A percentile compares a stretch with the other conserved stretches of the same genome.
phyloP scores from a whole-genome alignment of 176 grass and related monocot species.

The Oropetium thomaeum region DNA sequence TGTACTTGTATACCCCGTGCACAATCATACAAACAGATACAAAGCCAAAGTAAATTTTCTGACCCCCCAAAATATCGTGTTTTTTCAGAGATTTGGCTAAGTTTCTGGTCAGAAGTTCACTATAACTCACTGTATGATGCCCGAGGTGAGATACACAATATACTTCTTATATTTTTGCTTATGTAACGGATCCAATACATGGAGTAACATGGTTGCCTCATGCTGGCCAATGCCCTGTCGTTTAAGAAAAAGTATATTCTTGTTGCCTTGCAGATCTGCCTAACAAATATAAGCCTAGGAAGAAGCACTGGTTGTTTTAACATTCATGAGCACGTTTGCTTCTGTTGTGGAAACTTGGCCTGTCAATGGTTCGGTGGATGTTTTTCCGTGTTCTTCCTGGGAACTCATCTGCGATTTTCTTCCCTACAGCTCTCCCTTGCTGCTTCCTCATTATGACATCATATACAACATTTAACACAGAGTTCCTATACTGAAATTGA shows the following conservation, averaged over 20 bases:
- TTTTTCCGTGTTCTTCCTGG: neutral
- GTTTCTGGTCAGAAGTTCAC: constrained; percentile 99
- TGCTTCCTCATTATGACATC: neutral
- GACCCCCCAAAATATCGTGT: neutral
- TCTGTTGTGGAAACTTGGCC: constrained; percentile 9
- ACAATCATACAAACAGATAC: neutral
- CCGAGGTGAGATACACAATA: constrained; percentile 48
- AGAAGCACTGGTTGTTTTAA: constrained; percentile 92
- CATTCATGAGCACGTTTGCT: neutral
- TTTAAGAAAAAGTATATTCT: constrained; percentile 16
- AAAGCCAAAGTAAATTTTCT: constrained; percentile 18
- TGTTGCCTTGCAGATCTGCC: constrained; percentile 57
- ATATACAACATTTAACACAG: neutral
- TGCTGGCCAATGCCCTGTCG: neutral
- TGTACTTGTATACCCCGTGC: neutral
- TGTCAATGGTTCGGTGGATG: neutral
- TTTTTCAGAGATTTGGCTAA: constrained; percentile 91
- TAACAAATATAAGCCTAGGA: constrained; percentile 75
- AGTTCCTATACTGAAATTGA: constrained; percentile 20
- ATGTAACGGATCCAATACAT: neutral
- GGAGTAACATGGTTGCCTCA: neutral
- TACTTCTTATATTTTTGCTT: neutral
- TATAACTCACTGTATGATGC: constrained; percentile 96
- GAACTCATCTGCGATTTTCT: constrained; percentile 8
- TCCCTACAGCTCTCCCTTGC: neutral